A percentile compares a stretch with the other conserved stretches of the same genome.
Conservation (phyloP, 2,329 filamentous ascomycete species). For the Phialophora expanda region DNA sequence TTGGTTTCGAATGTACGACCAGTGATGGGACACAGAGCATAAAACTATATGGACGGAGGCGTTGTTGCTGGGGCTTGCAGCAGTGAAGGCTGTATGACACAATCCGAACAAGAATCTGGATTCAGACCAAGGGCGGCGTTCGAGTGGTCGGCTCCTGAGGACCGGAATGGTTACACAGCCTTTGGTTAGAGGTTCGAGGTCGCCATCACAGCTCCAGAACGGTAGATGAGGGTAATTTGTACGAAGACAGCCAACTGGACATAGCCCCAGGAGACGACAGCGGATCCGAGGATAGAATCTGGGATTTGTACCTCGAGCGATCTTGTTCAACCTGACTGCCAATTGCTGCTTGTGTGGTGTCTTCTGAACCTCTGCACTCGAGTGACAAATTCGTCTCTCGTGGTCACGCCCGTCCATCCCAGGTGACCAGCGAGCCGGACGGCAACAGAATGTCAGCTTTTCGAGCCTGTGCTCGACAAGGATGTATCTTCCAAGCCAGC, state of each 20-base stretch:
- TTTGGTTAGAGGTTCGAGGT: conserved; percentile 13
- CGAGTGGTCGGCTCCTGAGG: conserved; percentile 3
- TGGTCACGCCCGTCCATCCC: conserved; percentile 18
- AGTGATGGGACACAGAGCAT: conserved; percentile 22
- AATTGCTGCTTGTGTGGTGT: conserved; percentile 17
- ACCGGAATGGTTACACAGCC: conserved; percentile 28
- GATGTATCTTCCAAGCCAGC: conserved; percentile 24
- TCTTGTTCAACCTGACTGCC: conserved; percentile 30
- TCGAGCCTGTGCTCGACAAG: conserved; percentile 19
- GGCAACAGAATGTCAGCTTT: conserved; percentile 25
- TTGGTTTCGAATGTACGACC: conserved; percentile 27
- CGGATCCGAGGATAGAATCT: conserved; percentile 27
- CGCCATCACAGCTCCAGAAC: conserved; percentile 9
- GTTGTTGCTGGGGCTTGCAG: conserved; percentile 9
- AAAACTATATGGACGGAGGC: conserved; percentile 7
- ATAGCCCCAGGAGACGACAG: conserved; percentile 17
- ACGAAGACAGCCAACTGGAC: conserved; percentile 21
- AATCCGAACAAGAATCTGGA: conserved; percentile 24
- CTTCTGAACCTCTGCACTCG: conserved; percentile 8
- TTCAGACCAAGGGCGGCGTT: conserved; percentile 23
- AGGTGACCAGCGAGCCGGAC: conserved; percentile 20
- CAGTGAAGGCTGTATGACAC: conserved; percentile 23
- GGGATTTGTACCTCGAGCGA: conserved; percentile 24
- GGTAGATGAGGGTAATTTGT: conserved; percentile 11
- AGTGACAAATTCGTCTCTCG: conserved; percentile 29